These are phyloP conservation scores for Cryomyces antarcticus DNA, from an alignment of 495 filamentous ascomycete genomes.

Conservation along the genomic window DNA sequence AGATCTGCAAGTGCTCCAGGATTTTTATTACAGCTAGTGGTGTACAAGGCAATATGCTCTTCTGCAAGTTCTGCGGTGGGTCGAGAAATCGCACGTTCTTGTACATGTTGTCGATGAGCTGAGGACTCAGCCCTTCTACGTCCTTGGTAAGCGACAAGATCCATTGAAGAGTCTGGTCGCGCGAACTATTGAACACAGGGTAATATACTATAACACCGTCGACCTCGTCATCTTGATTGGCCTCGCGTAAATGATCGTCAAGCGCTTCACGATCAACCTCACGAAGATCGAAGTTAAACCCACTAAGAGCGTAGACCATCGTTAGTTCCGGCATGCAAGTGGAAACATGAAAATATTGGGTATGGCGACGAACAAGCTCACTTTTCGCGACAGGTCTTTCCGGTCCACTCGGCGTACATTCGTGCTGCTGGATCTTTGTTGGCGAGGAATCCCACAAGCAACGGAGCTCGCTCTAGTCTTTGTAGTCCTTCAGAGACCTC, in stretches of 20 bases:
- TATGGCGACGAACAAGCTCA: conserved; percentile 27
- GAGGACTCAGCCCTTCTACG: conserved; percentile 85
- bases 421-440: conserved; percentile 76
- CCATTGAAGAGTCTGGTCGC: conserved; percentile 89
- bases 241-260: conserved; percentile 64
- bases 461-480: conserved; percentile 46
- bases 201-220: conserved; percentile 98
- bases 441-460: conserved; percentile 77
- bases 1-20: conserved; percentile 81
- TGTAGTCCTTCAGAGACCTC: conserved; percentile 58
- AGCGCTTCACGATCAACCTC: conserved; percentile 67
- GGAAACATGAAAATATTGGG: neutral
- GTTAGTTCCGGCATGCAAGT: too few relatives aligned
- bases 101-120: conserved; percentile 98
- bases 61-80: conserved; percentile 44
- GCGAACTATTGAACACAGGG: conserved; percentile 74
- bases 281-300: conserved; percentile 71
- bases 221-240: conserved; percentile 56
- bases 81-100: conserved; percentile 93
- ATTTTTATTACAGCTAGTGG: conserved; percentile 92
- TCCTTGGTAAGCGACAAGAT: conserved; percentile 80
- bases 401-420: conserved; percentile 94
- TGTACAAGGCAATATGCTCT: conserved; percentile 87
- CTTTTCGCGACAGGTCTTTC: conserved; percentile 88
- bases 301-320: conserved; percentile 27